Evolutionary conservation across 768 basidiomycete species (phyloP).

Genomic region (Mycena vitilis): DNA sequence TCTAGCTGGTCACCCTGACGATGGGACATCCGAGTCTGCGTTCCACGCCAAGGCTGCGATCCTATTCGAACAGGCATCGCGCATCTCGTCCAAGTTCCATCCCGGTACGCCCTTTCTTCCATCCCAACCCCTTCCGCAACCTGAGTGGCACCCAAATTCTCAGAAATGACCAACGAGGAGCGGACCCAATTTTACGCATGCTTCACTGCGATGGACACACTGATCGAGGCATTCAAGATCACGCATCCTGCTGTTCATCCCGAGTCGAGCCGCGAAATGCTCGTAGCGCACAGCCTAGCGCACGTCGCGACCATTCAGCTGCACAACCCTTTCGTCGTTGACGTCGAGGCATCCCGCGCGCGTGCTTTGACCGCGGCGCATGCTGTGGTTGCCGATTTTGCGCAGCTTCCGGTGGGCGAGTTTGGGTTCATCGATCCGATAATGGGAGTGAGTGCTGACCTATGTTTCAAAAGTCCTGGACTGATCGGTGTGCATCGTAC

Average conservation of each 20-base stretch:
- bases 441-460: constrained; percentile 23
- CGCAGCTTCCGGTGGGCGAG: constrained; percentile 4
- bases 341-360: constrained; percentile 12
- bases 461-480: no score
- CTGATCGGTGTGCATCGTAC: no score
- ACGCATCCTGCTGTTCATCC: constrained; percentile 10
- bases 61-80: constrained; percentile 43
- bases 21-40: constrained; percentile 15
- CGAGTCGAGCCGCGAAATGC: constrained; percentile 19
- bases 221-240: constrained; percentile 37
- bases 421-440: constrained; percentile 32
- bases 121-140: neutral
- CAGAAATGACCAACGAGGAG: constrained; percentile 36
- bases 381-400: constrained; percentile 14
- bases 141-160: constrained; percentile 1
- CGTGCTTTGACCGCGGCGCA: constrained; percentile 25
- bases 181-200: constrained; percentile 36
- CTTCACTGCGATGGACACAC: constrained; percentile 41
- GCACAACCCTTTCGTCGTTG: constrained; percentile 38
- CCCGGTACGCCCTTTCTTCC: constrained; percentile 32
- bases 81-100: constrained; percentile 33
- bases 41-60: constrained; percentile 31
- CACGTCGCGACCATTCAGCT: constrained; percentile 27
- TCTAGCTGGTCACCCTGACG: constrained; percentile 9
- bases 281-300: constrained; percentile 41